phyloP scores from a whole-genome alignment of 257 asterid genomes.

The Solanum chaucha region DNA sequence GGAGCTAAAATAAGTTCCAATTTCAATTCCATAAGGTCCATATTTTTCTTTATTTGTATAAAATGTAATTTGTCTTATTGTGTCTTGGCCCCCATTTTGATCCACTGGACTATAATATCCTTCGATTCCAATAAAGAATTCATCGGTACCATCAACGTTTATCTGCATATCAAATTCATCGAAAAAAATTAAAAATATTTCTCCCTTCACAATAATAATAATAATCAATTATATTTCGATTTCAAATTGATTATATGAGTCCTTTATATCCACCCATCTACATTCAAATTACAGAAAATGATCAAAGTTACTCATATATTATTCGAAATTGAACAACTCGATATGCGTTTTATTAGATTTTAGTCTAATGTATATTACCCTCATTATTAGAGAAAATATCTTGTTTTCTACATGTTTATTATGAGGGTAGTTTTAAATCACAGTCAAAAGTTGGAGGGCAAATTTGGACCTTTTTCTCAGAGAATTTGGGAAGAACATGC shows the following conservation, averaged over 20 bases:
- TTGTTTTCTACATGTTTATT: no score
- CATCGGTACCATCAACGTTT: not conserved
- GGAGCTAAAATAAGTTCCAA: no score
- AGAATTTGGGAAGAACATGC: not conserved
- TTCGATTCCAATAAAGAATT: not conserved
- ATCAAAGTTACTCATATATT: no score
- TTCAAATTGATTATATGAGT: not conserved
- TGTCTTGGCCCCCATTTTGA: not conserved
- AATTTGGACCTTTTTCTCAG: not conserved
- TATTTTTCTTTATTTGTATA: slow-evolving; percentile 3
- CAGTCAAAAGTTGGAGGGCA: not conserved
- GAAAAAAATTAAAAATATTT: not conserved
- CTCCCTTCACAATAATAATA: not conserved
- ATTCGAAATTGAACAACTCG: no score
- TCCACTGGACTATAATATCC: not conserved
- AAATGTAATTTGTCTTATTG: not conserved
- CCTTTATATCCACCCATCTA: not conserved
- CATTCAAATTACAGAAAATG: not conserved
- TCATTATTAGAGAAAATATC: no score
- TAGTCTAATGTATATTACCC: no score
- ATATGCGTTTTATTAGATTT: no score
- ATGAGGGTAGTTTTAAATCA: not conserved
- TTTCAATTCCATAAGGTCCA: slow-evolving; percentile 6
- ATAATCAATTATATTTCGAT: not conserved
- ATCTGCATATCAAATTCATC: not conserved